These are phyloP conservation scores for Fusarium sp. DNA, from an alignment of 2,329 filamentous ascomycete species.

Conservation along the genomic window DNA sequence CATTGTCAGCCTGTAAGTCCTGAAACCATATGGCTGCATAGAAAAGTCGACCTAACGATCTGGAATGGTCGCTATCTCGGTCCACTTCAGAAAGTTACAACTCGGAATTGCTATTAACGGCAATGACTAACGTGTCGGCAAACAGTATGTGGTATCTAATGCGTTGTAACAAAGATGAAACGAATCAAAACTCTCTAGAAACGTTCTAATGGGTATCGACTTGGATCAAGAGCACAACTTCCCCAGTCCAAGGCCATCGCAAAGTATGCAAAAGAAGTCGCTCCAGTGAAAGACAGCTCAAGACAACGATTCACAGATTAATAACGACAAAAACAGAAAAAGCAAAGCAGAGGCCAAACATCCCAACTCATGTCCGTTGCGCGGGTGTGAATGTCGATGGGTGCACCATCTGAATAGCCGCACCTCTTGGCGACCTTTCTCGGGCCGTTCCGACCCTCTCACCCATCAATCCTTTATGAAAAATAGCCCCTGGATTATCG, in stretches of 20 bases:
- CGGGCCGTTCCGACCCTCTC: constrained; percentile 42
- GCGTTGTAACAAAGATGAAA: constrained; percentile 14
- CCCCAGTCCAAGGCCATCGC: constrained; percentile 2
- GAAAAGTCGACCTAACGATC: background rate
- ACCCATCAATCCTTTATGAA: constrained; percentile 1
- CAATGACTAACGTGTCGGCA: background rate
- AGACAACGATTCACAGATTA: background rate
- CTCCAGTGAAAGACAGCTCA: constrained; percentile 8
- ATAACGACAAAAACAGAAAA: constrained; percentile 2
- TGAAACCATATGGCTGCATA: background rate
- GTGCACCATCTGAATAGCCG: constrained; percentile 13
- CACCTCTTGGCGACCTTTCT: constrained; percentile 24
- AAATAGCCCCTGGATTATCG: constrained; percentile 8
- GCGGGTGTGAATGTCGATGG: background rate
- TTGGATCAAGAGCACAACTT: constrained; percentile 22
- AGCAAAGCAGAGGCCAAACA: constrained; percentile 1
- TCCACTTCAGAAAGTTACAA: background rate
- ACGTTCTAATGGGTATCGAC: constrained; percentile 41
- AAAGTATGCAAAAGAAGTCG: constrained; percentile 26
- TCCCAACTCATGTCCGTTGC: constrained; percentile 4
- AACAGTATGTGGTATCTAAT: constrained; percentile 30
- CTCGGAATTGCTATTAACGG: constrained; percentile 5
- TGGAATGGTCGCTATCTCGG: background rate
- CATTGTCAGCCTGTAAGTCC: background rate
- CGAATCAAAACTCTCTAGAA: constrained; percentile 28